Evolutionary conservation across 2,329 filamentous ascomycete genomes (phyloP).

Genomic region (Aspergillus tanneri): DNA sequence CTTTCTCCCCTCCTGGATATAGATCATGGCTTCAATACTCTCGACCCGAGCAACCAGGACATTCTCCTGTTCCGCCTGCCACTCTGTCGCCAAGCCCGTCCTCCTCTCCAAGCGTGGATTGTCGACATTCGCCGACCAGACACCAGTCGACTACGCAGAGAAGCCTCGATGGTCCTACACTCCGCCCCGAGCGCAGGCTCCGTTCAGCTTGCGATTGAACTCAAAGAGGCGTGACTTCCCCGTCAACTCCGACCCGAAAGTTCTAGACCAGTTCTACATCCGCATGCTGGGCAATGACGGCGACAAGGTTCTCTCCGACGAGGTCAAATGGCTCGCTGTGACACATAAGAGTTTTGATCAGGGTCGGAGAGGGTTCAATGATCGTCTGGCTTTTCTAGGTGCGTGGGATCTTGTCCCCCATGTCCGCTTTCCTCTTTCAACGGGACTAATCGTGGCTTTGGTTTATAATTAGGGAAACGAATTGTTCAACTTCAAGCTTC

Average conservation of each 20-base stretch:
- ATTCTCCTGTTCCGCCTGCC: conserved; percentile 33
- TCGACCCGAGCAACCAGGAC: conserved; percentile 43
- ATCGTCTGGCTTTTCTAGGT: conserved; percentile 87
- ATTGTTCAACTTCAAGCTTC: conserved; percentile 65
- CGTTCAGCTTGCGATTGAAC: conserved; percentile 49
- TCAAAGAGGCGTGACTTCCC: conserved; percentile 50
- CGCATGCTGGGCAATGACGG: conserved; percentile 72
- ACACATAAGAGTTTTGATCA: conserved; percentile 99
- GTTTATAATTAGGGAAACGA: conserved; percentile 56
- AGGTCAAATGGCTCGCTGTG: conserved; percentile 93
- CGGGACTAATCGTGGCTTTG: not conserved
- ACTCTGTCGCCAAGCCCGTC: conserved; percentile 23
- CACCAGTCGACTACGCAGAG: conserved; percentile 33
- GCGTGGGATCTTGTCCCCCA: conserved; percentile 30
- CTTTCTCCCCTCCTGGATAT: conserved; percentile 11
- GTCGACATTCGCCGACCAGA: conserved; percentile 31
- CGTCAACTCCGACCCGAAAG: conserved; percentile 71
- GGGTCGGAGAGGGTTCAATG: conserved; percentile 89
- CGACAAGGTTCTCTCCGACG: conserved; percentile 74
- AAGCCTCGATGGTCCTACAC: conserved; percentile 70
- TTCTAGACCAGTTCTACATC: conserved; percentile 75
- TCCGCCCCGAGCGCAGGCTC: conserved; percentile 67
- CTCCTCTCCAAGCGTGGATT: conserved; percentile 25
- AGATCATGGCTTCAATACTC: conserved; percentile 51
- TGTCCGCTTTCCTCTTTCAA: not conserved